A percentile compares a stretch with the other conserved stretches of the same genome.
These are phyloP conservation scores for Cryptococcus jaspeensis DNA, from an alignment of 1,284 basidiomycete species.

Conservation along the genomic window DNA sequence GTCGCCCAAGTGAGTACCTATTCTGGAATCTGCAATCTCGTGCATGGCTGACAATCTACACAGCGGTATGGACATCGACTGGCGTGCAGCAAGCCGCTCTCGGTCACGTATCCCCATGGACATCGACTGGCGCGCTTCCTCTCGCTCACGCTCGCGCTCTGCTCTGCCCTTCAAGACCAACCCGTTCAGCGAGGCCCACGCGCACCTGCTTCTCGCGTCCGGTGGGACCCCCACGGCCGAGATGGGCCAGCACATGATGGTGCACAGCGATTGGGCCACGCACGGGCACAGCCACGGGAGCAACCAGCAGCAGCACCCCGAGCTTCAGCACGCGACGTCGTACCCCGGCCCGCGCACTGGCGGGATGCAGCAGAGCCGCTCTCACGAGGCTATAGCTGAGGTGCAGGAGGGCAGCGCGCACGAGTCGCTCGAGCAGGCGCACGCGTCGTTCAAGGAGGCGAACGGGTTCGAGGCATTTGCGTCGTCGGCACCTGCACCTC, in stretches of 20 bases:
- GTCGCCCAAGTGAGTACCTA: conserved; percentile 70
- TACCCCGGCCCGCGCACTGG: conserved; percentile 7
- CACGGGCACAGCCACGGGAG: not conserved
- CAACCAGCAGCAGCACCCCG: not conserved
- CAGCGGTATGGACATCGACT: conserved; percentile 71
- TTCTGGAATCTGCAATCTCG: not conserved
- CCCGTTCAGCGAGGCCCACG: conserved; percentile 45
- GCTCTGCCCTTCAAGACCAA: conserved; percentile 53
- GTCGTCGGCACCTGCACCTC: conserved; percentile 22
- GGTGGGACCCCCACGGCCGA: conserved; percentile 17
- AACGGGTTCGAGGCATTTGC: conserved; percentile 26
- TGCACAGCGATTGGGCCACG: conserved; percentile 5
- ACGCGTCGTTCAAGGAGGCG: conserved; percentile 21
- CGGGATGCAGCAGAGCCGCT: conserved; percentile 1
- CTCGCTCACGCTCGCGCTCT: conserved; percentile 52
- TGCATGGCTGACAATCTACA: conserved; percentile 13
- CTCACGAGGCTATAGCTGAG: not conserved
- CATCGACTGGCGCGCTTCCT: conserved; percentile 55
- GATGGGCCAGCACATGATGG: conserved; percentile 18
- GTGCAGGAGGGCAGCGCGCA: not conserved
- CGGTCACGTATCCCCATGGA: conserved; percentile 78
- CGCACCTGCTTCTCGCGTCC: conserved; percentile 52
- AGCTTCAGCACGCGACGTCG: conserved; percentile 4
- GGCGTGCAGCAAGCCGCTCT: conserved; percentile 87
- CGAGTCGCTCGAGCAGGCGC: conserved; percentile 3